A percentile compares a stretch with the other conserved stretches of the same genome.
Evolutionary conservation across 306 rosid species (phyloP).

Genomic region (Rosa persica): DNA sequence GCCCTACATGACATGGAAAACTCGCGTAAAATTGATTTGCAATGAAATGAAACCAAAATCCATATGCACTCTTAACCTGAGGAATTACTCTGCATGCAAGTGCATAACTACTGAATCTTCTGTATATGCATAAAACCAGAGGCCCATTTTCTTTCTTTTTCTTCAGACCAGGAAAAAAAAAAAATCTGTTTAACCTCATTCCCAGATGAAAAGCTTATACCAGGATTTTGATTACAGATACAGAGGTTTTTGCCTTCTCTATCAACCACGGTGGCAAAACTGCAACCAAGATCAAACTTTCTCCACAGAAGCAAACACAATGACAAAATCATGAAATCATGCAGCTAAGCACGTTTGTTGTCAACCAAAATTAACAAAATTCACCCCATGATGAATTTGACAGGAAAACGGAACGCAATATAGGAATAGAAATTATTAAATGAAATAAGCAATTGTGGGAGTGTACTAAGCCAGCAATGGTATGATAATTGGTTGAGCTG

Average conservation of each 20-base stretch:
- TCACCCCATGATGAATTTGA: neutral
- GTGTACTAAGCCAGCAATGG: neutral
- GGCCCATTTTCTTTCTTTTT: neutral
- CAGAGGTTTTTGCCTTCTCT: constrained; percentile 22
- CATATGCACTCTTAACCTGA: neutral
- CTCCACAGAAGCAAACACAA: neutral
- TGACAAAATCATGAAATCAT: neutral
- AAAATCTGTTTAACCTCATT: too few species aligned
- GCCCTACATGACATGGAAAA: neutral
- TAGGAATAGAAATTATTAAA: neutral
- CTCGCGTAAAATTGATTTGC: neutral
- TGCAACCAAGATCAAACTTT: neutral
- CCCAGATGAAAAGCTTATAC: too few species aligned
- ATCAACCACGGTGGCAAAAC: constrained; percentile 16
- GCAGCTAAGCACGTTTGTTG: neutral
- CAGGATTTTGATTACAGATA: too few species aligned
- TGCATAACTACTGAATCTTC: constrained; percentile 1
- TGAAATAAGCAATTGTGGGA: neutral
- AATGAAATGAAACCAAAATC: neutral
- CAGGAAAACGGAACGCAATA: neutral
- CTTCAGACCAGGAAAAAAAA: neutral
- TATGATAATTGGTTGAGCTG: neutral
- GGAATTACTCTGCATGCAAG: constrained; percentile 14
- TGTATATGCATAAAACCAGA: neutral
- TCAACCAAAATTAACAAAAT: neutral